Conservation (phyloP, 352 stramenopile species). For the Pythium phragmitis region DNA sequence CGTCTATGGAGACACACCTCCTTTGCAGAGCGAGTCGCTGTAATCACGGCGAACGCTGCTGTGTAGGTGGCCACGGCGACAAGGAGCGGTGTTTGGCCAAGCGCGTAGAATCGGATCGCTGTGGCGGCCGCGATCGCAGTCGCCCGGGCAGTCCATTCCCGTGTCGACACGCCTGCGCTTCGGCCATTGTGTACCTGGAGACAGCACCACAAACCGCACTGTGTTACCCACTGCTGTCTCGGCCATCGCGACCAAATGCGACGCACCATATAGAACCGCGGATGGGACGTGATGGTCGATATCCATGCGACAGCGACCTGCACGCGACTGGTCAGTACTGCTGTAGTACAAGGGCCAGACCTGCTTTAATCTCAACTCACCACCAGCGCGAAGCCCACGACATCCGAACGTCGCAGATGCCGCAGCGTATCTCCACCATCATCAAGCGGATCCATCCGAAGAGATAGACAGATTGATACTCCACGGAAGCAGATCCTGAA, state of each 20-base stretch:
- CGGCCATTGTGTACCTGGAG: not conserved
- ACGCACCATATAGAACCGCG: not conserved
- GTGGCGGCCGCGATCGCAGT: not conserved
- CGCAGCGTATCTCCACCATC: not conserved
- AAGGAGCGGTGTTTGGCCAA: slow-evolving; percentile 23
- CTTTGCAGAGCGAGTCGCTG: not conserved
- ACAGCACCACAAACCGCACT: not conserved
- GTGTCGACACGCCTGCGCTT: not conserved
- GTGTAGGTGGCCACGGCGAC: slow-evolving; percentile 16
- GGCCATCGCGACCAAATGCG: not conserved
- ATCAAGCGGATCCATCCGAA: not conserved
- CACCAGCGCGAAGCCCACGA: slow-evolving; percentile 15
- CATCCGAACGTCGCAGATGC: slow-evolving; percentile 14
- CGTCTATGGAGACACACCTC: slow-evolving; percentile 3
- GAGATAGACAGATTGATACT: not conserved
- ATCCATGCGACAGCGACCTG: slow-evolving; percentile 16
- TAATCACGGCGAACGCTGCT: not conserved
- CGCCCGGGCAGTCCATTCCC: not conserved
- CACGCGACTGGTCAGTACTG: not conserved
- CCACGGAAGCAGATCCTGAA: slow-evolving; percentile 12
- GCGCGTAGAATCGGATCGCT: slow-evolving; percentile 6
- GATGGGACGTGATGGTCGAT: slow-evolving; percentile 6
- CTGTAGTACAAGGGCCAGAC: not conserved
- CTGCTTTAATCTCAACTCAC: slow-evolving; percentile 1
- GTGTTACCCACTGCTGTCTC: not conserved